Evolutionary conservation across 768 basidiomycete species (phyloP), one percentile per base, ranked within the genome.

Genomic region (Suillus americanus): DNA sequence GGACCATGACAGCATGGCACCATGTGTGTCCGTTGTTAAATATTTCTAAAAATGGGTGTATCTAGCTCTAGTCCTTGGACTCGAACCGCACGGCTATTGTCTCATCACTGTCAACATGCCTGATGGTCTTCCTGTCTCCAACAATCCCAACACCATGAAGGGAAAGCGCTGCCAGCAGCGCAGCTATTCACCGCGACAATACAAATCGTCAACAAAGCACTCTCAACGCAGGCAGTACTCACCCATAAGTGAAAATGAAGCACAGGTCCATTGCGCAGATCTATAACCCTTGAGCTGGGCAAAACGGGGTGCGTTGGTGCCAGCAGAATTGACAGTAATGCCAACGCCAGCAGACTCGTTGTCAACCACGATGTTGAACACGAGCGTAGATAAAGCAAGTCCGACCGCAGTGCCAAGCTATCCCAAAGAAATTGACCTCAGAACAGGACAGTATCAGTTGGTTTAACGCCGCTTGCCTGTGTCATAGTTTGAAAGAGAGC

Each of bases 401-500:
- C 91, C 91, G 38, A 91, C 80, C 8, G 89, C 83, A 0, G 84
- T 84, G 12, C 91, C 91, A 13, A 92, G 73, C 89, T 89, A 64
- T 53, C 20, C 5, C 10, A 10, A 16, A 43, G 13, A 30, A 20
- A 10, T 23, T 8, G 46, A 59, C 13, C 10, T 13, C 54, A 37
- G n/a, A 12, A 46, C 12, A 35, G 9, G 60, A 60, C 25, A 43
- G 0, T 18, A 23, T 16, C 25, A 10, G 25, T 2, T 10, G 25
- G 1, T 40, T 20, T 13, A 8, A 50, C 14, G 56, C n/a, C 8
- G 68, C 76, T 63, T 63, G 87, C 88, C 79, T 90, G 89, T 8
- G 84, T 88, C 84, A 94, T 86, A 0, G 92, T 92, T 71, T 90
- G 89, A 75, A 93, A 92, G 28, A 92, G 65, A 14, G 86, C 92